phyloP scores from a whole-genome alignment of 202 grass and related monocot species.

The Digitaria exilis region DNA sequence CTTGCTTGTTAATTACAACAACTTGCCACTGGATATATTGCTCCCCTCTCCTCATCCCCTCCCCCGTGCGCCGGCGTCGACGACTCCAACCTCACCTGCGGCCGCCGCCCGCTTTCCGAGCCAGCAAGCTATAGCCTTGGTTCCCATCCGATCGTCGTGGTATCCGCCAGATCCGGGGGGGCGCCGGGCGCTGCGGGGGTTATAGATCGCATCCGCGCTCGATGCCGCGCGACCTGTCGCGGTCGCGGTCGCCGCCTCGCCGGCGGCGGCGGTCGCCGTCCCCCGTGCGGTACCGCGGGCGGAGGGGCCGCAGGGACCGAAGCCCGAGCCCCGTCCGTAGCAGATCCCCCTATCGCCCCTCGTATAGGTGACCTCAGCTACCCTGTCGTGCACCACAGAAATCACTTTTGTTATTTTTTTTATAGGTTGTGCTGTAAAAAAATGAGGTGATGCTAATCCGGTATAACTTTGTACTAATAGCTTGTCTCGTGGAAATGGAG shows the following conservation, averaged over 20 bases:
- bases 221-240: slow-evolving; percentile 57
- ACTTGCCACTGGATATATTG: neutral
- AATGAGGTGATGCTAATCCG: too few relatives aligned
- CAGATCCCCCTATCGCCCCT: slow-evolving; percentile 57
- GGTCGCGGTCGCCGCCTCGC: slow-evolving; percentile 39
- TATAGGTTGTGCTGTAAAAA: neutral
- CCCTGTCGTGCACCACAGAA: slow-evolving; percentile 33
- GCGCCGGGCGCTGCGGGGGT: neutral
- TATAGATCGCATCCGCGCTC: neutral
- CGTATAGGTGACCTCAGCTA: slow-evolving; percentile 69
- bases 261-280: slow-evolving; percentile 52
- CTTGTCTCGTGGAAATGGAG: slow-evolving; percentile 36
- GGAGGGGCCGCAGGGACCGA: slow-evolving; percentile 44
- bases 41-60: neutral
- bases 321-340: slow-evolving; percentile 43
- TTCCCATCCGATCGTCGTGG: neutral
- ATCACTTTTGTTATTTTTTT: neutral
- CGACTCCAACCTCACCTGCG: neutral
- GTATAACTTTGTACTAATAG: too few relatives aligned
- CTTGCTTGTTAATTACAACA: neutral
- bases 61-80: slow-evolving; percentile 22
- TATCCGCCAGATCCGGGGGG: neutral
- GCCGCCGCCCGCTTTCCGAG: neutral
- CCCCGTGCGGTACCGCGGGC: slow-evolving; percentile 20
- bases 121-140: neutral